Conservation (phyloP, 225 moss, liverwort and hornwort species). For the Thuidium tamariscinum region DNA sequence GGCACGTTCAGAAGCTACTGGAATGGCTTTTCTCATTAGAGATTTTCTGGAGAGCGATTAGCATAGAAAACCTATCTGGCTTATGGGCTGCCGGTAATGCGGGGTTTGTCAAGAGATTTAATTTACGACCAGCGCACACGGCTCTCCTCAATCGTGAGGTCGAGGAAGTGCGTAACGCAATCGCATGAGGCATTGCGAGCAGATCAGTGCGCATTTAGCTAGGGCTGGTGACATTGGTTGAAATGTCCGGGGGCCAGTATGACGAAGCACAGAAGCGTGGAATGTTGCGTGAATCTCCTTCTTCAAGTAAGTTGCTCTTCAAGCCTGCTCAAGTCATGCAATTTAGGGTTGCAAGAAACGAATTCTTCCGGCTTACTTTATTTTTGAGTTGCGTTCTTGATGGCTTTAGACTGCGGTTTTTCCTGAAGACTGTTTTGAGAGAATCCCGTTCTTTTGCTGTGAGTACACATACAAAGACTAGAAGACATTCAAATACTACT, state of each 20-base stretch:
- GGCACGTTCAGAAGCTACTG: background rate
- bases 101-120: background rate
- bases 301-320: slow-evolving; percentile 6
- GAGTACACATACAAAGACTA: background rate
- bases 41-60: background rate
- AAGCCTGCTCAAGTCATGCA: background rate
- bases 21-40: background rate
- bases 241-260: slow-evolving; percentile 1
- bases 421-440: background rate
- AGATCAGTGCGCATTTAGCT: background rate
- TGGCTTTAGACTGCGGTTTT: background rate
- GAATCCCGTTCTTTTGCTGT: background rate
- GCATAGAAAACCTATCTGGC: background rate
- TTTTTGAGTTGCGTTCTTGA: background rate
- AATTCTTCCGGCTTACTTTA: background rate
- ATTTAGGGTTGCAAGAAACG: background rate
- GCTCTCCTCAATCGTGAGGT: background rate
- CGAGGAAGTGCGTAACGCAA: background rate
- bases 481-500: background rate
- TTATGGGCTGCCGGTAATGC: background rate
- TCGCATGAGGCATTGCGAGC: background rate
- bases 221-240: background rate
- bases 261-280: slow-evolving; percentile 40
- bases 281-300: slow-evolving; percentile 6
- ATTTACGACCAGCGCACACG: background rate